Evolutionary conservation across 164 flowering plant species (phyloP).

Genomic region (Vitis vinifera): DNA sequence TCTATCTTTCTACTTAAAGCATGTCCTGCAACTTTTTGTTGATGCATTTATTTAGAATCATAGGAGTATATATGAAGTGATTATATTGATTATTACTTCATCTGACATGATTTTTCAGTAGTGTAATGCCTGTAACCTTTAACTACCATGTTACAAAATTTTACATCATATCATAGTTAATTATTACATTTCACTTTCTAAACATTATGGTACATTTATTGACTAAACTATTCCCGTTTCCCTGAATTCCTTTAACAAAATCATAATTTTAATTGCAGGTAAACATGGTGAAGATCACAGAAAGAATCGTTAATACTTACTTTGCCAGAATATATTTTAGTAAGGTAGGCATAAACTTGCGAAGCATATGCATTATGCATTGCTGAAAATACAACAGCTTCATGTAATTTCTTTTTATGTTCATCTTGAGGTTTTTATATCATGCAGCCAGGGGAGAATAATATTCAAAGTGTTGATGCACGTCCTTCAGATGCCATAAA

Average conservation of each 20-base stretch:
- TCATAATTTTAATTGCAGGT: slow-evolving; percentile 38
- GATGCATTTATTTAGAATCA: too few species aligned
- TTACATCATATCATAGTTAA: too few species aligned
- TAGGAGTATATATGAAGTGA: too few species aligned
- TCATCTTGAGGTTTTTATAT: slow-evolving; percentile 8
- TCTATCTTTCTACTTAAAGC: too few species aligned
- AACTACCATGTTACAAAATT: background rate
- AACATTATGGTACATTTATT: too few species aligned
- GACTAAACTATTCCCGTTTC: too few species aligned
- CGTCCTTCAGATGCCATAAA: slow-evolving; percentile 95
- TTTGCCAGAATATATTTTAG: slow-evolving; percentile 55
- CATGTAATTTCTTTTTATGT: background rate
- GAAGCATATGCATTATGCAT: background rate
- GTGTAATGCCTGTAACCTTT: background rate
- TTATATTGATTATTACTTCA: too few species aligned
- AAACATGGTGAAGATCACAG: slow-evolving; percentile 69
- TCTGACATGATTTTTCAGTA: background rate
- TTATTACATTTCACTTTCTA: too few species aligned
- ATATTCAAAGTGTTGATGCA: slow-evolving; percentile 59
- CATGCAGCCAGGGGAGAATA: slow-evolving; percentile 63
- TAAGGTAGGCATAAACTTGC: slow-evolving; percentile 44
- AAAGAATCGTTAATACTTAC: slow-evolving; percentile 69
- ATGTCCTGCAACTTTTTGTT: too few species aligned
- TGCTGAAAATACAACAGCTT: background rate
- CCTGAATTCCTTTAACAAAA: too few species aligned